phyloP scores from a whole-genome alignment of 116 monocot species.

The Zostera marina region DNA sequence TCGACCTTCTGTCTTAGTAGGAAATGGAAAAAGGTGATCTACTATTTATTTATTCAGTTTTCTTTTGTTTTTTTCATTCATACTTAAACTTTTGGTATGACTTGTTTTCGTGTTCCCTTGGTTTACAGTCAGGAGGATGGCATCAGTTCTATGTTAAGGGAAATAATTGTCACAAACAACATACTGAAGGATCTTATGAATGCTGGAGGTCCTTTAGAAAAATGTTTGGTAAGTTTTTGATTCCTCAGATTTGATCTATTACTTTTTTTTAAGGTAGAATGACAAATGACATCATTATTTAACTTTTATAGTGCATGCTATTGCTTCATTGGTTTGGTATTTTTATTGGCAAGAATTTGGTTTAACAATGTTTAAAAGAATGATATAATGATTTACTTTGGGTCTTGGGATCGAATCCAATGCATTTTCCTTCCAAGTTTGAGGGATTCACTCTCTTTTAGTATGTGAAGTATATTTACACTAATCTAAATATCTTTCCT shows the following conservation, averaged over 20 bases:
- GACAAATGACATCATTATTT: not conserved
- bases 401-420: no score
- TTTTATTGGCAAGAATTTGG: no score
- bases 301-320: no score
- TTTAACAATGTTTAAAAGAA: no score
- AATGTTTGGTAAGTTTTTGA: conserved; percentile 47
- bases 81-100: not conserved
- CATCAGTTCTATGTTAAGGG: conserved; percentile 51
- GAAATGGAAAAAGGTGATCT: conserved; percentile 42
- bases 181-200: conserved; percentile 60
- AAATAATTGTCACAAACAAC: conserved; percentile 55
- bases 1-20: conserved; percentile 63
- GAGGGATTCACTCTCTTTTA: no score
- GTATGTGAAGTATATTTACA: no score
- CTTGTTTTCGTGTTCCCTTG: conserved; percentile 6
- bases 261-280: no score
- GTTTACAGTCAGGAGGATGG: conserved; percentile 75
- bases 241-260: not conserved
- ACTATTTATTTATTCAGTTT: not conserved
- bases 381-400: no score
- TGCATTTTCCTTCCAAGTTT: no score
- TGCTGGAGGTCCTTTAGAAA: conserved; percentile 23
- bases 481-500: no score
- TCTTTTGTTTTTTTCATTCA: not conserved
- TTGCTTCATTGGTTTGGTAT: no score